Evolutionary conservation across 2,329 filamentous ascomycete species (phyloP).

Genomic region (Fonsecaea pedrosoi): DNA sequence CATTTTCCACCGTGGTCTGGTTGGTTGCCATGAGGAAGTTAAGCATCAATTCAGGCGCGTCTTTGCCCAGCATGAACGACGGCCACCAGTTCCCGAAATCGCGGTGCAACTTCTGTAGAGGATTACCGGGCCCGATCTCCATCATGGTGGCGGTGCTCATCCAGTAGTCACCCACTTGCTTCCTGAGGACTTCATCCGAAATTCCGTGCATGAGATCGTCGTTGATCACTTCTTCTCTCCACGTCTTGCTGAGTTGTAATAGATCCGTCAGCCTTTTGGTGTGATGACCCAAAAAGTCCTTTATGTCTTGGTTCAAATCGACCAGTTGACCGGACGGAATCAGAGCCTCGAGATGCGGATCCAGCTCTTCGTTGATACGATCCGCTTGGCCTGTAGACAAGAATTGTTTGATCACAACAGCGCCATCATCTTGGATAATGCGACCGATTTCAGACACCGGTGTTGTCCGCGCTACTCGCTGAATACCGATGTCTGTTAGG

Average conservation of each 20-base stretch:
- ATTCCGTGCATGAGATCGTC: background rate
- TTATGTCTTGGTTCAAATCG: background rate
- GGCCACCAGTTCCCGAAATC: background rate
- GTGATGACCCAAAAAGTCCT: background rate
- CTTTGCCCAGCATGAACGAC: background rate
- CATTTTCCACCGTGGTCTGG: background rate
- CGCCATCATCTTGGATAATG: background rate
- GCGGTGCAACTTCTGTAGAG: background rate
- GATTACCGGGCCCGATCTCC: background rate
- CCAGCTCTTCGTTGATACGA: background rate
- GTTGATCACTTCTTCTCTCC: background rate
- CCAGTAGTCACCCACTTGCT: background rate
- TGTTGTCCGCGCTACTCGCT: background rate
- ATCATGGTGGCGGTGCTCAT: background rate
- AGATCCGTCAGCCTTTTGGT: background rate
- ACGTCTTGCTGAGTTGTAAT: background rate
- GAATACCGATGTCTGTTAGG: background rate
- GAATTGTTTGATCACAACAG: background rate
- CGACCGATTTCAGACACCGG: conserved; percentile 1
- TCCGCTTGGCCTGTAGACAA: background rate
- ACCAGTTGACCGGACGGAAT: background rate
- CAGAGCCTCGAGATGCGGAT: background rate
- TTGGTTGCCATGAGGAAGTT: conserved; percentile 1
- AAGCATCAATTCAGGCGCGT: background rate
- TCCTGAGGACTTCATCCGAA: background rate